Conservation (phyloP, 805 yeast species). For the Candida nanaspora region DNA sequence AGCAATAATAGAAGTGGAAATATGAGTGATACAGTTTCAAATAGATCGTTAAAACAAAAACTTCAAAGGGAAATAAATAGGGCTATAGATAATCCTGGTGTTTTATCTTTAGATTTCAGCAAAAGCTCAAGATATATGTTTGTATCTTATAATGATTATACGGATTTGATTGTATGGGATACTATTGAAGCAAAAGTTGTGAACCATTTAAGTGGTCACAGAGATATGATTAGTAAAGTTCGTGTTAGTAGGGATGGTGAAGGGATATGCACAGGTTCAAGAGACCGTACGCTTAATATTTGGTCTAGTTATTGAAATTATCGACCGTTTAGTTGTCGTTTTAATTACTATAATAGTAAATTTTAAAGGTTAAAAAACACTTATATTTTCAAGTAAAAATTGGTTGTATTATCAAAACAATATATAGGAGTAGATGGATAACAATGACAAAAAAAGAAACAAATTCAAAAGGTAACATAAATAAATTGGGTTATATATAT, state of each 20-base stretch:
- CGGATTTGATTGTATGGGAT: slow-evolving; percentile 74
- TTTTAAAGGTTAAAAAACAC: too few relatives aligned
- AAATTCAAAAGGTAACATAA: too few relatives aligned
- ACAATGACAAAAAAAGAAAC: too few relatives aligned
- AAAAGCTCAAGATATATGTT: slow-evolving; percentile 68
- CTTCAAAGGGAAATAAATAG: slow-evolving; percentile 13
- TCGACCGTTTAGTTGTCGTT: too few relatives aligned
- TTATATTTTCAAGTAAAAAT: too few relatives aligned
- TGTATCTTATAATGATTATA: slow-evolving; percentile 64
- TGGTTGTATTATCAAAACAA: too few relatives aligned
- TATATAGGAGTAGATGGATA: too few relatives aligned
- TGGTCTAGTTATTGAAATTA: slow-evolving; percentile 39
- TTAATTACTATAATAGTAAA: too few relatives aligned
- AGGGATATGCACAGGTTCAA: slow-evolving; percentile 71
- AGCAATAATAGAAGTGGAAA: not conserved
- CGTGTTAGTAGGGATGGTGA: slow-evolving; percentile 66
- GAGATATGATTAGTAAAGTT: slow-evolving; percentile 55
- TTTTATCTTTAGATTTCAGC: slow-evolving; percentile 66
- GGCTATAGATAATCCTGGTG: slow-evolving; percentile 56
- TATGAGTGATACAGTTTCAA: not conserved
- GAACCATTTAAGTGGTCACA: slow-evolving; percentile 61
- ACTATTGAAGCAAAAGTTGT: slow-evolving; percentile 55
- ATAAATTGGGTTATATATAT: too few relatives aligned
- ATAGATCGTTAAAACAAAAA: not conserved
- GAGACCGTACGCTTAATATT: slow-evolving; percentile 68